Conservation (phyloP, 2,329 filamentous ascomycete species). For the Diaporthe eres region DNA sequence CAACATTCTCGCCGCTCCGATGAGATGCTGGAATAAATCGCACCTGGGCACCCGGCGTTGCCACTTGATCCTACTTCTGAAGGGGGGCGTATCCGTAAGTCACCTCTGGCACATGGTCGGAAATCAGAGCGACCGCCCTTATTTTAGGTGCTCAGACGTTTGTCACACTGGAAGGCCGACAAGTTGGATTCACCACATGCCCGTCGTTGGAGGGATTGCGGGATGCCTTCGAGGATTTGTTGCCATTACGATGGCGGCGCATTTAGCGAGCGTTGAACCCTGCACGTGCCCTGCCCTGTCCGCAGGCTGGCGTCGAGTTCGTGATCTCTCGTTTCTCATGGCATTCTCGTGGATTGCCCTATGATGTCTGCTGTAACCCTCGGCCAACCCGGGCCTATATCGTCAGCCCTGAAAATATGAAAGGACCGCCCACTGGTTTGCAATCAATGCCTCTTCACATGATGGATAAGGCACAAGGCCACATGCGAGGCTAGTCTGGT, state of each 20-base stretch:
- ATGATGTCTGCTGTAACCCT: background rate
- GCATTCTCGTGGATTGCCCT: background rate
- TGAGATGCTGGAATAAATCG: too few species aligned
- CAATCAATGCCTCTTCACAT: constrained; percentile 2
- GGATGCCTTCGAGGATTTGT: background rate
- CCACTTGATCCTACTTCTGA: too few species aligned
- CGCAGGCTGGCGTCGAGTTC: background rate
- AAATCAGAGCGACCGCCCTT: too few species aligned
- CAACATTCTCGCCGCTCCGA: too few species aligned
- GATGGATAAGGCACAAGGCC: too few species aligned
- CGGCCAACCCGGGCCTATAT: background rate
- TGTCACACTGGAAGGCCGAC: too few species aligned
- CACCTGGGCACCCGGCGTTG: background rate
- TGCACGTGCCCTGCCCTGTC: background rate
- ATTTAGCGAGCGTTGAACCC: background rate
- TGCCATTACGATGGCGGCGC: background rate
- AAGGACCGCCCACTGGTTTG: background rate
- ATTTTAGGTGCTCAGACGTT: too few species aligned
- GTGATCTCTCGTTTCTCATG: background rate
- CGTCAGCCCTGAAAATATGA: background rate
- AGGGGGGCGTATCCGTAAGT: too few species aligned
- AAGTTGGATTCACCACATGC: too few species aligned
- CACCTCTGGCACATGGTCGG: background rate
- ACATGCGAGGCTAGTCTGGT: too few species aligned
- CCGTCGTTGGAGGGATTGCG: background rate